Base-by-base conservation (phyloP, 805 yeast genomes). In the Metschnikowia lunata region DNA sequence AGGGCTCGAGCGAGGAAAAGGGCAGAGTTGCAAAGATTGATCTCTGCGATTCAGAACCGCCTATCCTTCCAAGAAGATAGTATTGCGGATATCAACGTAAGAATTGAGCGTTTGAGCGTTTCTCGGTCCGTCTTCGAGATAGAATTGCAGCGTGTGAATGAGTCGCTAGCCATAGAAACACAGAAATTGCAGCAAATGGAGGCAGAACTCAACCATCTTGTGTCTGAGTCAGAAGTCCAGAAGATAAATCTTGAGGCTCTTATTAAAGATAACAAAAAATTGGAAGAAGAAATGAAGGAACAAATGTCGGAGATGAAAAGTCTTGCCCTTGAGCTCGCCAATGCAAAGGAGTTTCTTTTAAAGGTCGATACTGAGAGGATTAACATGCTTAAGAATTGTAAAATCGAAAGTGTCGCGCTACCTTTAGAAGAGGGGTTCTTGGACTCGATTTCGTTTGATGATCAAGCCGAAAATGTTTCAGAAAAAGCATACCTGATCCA, bases 331-430 rank as follows among this genome's bases (percentile, higher is more conserved):
- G 59, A 66, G 51, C 48, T 71, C 37, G 65, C 69, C 4, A 61
- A 59, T 7, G 51, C 69, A 6, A 82, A 80, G 51, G 88, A 81
- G 51, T 73, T 72, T 26, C 54, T 78, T 7, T 80, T 82, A 33
- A 76, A 75, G 46, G 55, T 71, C 6, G 79, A 76, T 47, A 58
- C 78, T 29, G 86, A 81, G 39, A 76, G 83, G 55, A 65, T 79
- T 8, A 76, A 78, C 49, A 67, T 79, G 14, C 69, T 89, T 47
- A 80, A 82, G 50, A 80, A 78, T 50, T 86, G 96, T 63, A 87
- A 85, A 55, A 74, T 90, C 46, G 86, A 86, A 42, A 83, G 78
- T 44, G 71, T 85, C 18, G 67, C 71, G 11, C 56, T 88, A 12
- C 95, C 96, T 1, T 61, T 87, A 28, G 53, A 60, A 6, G 77